Percentiles rank a stretch among this genome's conserved stretches.
Conservation (phyloP, 208 protist genomes). For the Trypanosoma scelopori region DNA sequence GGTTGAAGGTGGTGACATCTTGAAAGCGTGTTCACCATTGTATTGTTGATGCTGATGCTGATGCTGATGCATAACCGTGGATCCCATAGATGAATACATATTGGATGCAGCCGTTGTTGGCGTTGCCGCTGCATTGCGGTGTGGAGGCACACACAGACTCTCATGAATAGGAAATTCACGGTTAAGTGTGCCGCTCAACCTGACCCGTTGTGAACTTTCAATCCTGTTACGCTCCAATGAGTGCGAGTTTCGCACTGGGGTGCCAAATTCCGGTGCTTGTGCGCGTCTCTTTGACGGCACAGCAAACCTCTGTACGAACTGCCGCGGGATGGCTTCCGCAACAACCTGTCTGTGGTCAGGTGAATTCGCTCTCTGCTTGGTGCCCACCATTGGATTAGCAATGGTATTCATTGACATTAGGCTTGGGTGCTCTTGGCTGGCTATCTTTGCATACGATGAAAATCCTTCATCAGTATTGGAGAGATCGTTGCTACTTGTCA, state of each 20-base stretch:
- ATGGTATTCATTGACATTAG: not conserved
- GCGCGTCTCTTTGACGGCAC: not conserved
- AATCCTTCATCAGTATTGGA: conserved; percentile 11
- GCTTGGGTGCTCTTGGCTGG: not conserved
- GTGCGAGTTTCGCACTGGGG: not conserved
- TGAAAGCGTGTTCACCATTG: not conserved
- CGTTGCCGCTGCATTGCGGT: not conserved
- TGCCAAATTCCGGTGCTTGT: not conserved
- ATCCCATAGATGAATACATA: conserved; percentile 19
- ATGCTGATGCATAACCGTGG: conserved; percentile 1
- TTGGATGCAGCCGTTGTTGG: not conserved
- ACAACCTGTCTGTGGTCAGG: not conserved
- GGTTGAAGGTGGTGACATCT: not conserved
- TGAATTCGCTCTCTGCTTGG: not conserved
- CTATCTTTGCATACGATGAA: not conserved
- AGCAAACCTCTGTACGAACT: conserved; percentile 4
- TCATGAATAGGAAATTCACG: conserved; percentile 20
- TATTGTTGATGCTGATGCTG: not conserved
- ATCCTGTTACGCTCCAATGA: not conserved
- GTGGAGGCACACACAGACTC: conserved; percentile 1
- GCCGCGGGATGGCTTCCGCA: conserved; percentile 2
- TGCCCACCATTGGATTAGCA: not conserved
- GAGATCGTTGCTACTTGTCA: conserved; percentile 17
- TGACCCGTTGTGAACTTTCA: conserved; percentile 4
- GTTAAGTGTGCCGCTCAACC: conserved; percentile 11